A percentile compares a stretch with the other conserved stretches of the same genome.
These are phyloP conservation scores for Trichoderma sp. DNA, from an alignment of 2,329 filamentous ascomycete species.

Conservation along the genomic window DNA sequence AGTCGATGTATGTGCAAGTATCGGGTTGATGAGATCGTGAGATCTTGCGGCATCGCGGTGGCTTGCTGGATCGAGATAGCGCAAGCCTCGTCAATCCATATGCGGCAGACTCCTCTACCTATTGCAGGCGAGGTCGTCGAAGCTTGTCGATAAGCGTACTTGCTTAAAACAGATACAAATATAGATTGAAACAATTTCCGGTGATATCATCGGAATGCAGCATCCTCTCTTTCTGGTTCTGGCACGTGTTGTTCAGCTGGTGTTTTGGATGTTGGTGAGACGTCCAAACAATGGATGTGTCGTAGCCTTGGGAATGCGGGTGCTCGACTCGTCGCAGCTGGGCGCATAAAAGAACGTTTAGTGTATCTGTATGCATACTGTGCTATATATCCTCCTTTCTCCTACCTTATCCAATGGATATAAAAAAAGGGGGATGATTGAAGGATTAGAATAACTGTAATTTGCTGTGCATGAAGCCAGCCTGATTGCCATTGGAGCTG, in stretches of 20 bases:
- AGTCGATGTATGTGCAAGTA: not conserved
- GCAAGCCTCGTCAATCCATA: not conserved
- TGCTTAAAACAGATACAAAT: not conserved
- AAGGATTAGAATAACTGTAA: not conserved
- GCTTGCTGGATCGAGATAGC: not conserved
- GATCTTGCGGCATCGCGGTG: not conserved
- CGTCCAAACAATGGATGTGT: not conserved
- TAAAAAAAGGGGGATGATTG: not conserved
- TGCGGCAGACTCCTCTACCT: not conserved
- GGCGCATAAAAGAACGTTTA: not conserved
- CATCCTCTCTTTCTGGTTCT: not conserved
- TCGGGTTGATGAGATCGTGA: not conserved
- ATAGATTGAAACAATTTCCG: not conserved
- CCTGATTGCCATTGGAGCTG: not conserved
- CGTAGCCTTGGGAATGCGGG: not conserved
- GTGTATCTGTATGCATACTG: not conserved
- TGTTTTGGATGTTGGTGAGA: conserved; percentile 2
- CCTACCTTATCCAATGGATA: not conserved
- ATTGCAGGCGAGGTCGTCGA: not conserved
- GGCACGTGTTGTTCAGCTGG: not conserved
- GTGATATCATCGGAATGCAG: not conserved
- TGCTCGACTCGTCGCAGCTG: not conserved
- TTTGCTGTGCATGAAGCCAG: not conserved
- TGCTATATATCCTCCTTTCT: not conserved
- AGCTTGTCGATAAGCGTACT: not conserved